phyloP scores from a whole-genome alignment of 257 asterid genomes.

The Ocimum tenuiflorum region DNA sequence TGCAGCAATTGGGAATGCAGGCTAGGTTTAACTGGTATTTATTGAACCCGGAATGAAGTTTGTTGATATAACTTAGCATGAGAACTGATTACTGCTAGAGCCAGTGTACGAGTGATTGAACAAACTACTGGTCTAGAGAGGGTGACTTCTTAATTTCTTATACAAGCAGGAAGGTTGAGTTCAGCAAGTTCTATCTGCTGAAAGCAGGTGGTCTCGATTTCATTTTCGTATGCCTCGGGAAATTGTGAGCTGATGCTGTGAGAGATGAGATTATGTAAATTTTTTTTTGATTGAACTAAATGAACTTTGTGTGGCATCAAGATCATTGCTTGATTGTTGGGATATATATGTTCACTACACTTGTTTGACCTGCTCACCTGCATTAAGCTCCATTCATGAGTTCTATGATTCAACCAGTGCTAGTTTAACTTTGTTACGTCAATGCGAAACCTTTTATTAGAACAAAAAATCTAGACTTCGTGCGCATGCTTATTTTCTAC shows the following conservation, averaged over 20 bases:
- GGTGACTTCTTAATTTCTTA: background rate
- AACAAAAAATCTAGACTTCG: too few species aligned
- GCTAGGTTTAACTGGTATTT: too few species aligned
- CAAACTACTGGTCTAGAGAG: background rate
- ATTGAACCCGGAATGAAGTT: background rate
- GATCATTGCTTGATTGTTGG: background rate
- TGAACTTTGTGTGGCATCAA: too few species aligned
- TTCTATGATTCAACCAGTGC: background rate
- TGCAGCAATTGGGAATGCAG: background rate
- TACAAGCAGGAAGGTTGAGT: background rate
- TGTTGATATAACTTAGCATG: background rate
- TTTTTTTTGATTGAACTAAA: too few species aligned
- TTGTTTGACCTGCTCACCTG: conserved; percentile 3
- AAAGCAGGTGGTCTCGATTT: too few species aligned
- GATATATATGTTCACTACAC: background rate
- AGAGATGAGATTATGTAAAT: too few species aligned
- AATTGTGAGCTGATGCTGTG: too few species aligned
- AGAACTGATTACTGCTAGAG: background rate
- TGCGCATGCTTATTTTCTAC: too few species aligned
- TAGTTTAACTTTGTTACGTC: too few species aligned
- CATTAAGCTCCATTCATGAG: background rate
- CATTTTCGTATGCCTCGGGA: too few species aligned
- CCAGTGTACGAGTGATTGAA: background rate
- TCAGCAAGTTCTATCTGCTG: too few species aligned
- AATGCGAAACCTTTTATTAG: too few species aligned